Conservation (phyloP, 306 rosid species). For the Vicia sativa region DNA sequence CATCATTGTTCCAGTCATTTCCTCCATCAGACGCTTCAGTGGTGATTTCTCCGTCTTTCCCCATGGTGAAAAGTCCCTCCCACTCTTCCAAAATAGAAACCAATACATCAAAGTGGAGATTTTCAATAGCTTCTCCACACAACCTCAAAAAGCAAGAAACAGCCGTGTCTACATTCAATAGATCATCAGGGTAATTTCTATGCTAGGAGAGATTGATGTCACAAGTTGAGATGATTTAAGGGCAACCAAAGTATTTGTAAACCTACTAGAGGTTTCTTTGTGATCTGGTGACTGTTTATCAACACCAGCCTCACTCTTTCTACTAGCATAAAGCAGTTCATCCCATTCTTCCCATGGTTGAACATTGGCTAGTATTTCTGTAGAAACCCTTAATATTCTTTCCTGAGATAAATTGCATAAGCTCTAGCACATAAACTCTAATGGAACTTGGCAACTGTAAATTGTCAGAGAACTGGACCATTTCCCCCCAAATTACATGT, state of each 20-base stretch:
- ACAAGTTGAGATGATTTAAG: conserved; percentile 87
- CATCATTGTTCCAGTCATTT: conserved; percentile 80
- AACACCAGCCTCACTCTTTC: conserved; percentile 51
- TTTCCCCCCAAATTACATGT: conserved; percentile 75
- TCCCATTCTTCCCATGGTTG: conserved; percentile 96
- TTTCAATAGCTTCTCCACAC: conserved; percentile 59
- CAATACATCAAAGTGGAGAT: conserved; percentile 65
- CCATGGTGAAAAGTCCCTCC: conserved; percentile 75
- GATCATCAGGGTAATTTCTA: conserved; percentile 79
- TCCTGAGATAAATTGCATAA: conserved; percentile 88
- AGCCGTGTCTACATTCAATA: conserved; percentile 59
- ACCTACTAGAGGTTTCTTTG: conserved; percentile 70
- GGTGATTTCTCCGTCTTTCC: conserved; percentile 51
- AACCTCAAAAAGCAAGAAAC: conserved; percentile 81
- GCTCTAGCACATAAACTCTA: conserved; percentile 84
- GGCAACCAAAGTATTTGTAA: conserved; percentile 89
- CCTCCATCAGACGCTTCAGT: conserved; percentile 60
- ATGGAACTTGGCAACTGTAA: conserved; percentile 77
- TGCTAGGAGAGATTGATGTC: conserved; percentile 67
- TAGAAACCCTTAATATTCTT: conserved; percentile 72
- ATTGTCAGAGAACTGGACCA: conserved; percentile 87
- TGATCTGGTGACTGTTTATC: conserved; percentile 54
- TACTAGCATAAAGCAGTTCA: conserved; percentile 52
- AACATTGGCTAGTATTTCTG: conserved; percentile 64
- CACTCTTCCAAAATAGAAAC: conserved; percentile 81